These are phyloP conservation scores for Gentiana macrophylla DNA, from an alignment of 257 asterid species.

Conservation along the genomic window DNA sequence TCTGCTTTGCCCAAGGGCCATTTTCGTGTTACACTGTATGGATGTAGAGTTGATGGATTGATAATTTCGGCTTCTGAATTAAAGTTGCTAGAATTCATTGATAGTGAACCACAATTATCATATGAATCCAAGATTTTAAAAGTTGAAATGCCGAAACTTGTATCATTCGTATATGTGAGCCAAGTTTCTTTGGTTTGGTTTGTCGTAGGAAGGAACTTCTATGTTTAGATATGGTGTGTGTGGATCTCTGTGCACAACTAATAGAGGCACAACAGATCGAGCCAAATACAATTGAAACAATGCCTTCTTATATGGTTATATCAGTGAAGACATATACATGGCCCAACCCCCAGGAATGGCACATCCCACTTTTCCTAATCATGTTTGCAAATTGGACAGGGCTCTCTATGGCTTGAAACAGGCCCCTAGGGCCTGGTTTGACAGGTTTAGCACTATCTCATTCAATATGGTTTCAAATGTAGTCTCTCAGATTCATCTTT, in stretches of 20 bases:
- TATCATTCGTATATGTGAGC: conserved; percentile 12
- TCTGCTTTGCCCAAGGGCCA: conserved; percentile 13
- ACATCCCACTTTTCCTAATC: too few relatives aligned
- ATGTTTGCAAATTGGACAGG: too few relatives aligned
- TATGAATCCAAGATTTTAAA: background rate
- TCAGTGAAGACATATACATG: conserved; percentile 6
- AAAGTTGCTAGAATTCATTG: conserved; percentile 8
- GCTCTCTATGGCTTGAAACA: too few relatives aligned
- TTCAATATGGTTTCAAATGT: too few relatives aligned
- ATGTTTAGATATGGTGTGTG: conserved; percentile 4
- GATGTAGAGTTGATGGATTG: conserved; percentile 9
- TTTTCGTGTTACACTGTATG: conserved; percentile 9
- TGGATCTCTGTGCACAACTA: background rate
- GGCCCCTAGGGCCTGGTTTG: too few relatives aligned
- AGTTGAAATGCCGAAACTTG: conserved; percentile 8
- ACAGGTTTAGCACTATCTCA: too few relatives aligned
- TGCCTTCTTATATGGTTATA: too few relatives aligned
- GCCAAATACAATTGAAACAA: too few relatives aligned
- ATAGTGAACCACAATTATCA: background rate
- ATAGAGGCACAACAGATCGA: too few relatives aligned
- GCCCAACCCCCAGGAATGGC: conserved; percentile 5
- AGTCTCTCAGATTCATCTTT: too few relatives aligned
- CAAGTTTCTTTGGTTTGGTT: background rate
- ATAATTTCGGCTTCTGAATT: conserved; percentile 16
- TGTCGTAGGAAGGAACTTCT: conserved; percentile 7